Conservation (phyloP, 2,329 filamentous ascomycete genomes). For the Phyllosticta citrichinensis region DNA sequence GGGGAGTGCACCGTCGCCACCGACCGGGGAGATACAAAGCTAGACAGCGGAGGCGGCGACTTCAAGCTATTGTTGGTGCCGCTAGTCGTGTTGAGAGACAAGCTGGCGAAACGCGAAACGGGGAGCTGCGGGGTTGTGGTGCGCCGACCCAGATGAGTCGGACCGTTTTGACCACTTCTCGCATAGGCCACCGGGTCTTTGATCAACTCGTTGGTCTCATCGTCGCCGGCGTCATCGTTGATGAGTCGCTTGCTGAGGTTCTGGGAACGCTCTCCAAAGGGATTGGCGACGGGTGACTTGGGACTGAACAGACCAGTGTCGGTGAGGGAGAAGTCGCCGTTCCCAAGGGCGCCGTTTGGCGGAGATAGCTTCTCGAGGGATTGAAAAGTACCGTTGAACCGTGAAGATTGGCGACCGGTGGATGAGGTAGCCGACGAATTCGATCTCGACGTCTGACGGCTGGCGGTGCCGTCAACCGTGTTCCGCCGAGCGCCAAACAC, state of each 20-base stretch:
- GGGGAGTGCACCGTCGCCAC: slow-evolving; percentile 42
- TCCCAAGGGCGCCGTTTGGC: slow-evolving; percentile 45
- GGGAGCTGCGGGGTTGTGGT: slow-evolving; percentile 64
- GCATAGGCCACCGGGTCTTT: slow-evolving; percentile 64
- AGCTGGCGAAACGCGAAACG: slow-evolving; percentile 54
- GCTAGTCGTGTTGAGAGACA: slow-evolving; percentile 62
- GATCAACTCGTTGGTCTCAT: slow-evolving; percentile 62
- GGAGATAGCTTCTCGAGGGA: slow-evolving; percentile 53
- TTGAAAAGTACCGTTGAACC: slow-evolving; percentile 55
- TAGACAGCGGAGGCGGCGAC: slow-evolving; percentile 47
- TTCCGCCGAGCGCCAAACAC: slow-evolving; percentile 41
- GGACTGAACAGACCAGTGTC: slow-evolving; percentile 57
- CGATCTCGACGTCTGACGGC: slow-evolving; percentile 35
- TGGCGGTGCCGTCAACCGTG: slow-evolving; percentile 40
- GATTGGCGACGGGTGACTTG: slow-evolving; percentile 62
- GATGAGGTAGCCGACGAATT: slow-evolving; percentile 38
- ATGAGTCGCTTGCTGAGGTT: slow-evolving; percentile 59
- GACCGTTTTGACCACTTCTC: slow-evolving; percentile 49
- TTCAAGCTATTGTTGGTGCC: slow-evolving; percentile 32
- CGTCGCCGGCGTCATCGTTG: slow-evolving; percentile 57
- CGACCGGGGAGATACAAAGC: slow-evolving; percentile 41
- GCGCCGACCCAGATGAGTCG: slow-evolving; percentile 48
- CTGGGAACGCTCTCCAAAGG: slow-evolving; percentile 46
- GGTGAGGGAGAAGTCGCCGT: slow-evolving; percentile 50
- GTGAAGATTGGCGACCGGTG: slow-evolving; percentile 42